A percentile compares a stretch with the other conserved stretches of the same genome.
Evolutionary conservation across 2,329 filamentous ascomycete species (phyloP).

Genomic region (Bimuria novae-zelandiae): DNA sequence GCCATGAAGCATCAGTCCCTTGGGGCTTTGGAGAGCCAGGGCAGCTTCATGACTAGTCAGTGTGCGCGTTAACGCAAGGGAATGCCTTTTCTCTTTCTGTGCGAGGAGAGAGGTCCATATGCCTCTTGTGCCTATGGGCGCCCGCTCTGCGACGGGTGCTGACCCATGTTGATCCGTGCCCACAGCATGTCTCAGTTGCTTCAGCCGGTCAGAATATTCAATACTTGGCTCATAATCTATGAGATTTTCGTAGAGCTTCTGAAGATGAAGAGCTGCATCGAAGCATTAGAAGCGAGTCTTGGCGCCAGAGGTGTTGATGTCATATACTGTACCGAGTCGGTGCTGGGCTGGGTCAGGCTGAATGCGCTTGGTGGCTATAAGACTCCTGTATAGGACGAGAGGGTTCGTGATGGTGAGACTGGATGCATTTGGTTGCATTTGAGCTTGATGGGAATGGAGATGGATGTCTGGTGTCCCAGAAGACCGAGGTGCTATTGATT

Average conservation of each 20-base stretch:
- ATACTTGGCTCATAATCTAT: constrained; percentile 77
- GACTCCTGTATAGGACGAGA: constrained; percentile 73
- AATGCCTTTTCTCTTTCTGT: constrained; percentile 57
- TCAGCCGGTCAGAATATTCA: constrained; percentile 70
- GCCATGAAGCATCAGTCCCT: constrained; percentile 76
- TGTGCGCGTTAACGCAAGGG: constrained; percentile 68
- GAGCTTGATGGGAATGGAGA: constrained; percentile 12
- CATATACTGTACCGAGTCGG: constrained; percentile 55
- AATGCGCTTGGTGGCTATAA: constrained; percentile 69
- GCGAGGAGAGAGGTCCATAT: constrained; percentile 62
- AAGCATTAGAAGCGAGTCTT: constrained; percentile 17
- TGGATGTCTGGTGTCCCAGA: constrained; percentile 12
- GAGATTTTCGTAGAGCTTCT: constrained; percentile 74
- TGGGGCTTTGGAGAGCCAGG: constrained; percentile 71
- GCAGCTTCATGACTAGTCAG: constrained; percentile 73
- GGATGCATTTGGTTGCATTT: constrained; percentile 43
- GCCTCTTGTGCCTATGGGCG: constrained; percentile 41
- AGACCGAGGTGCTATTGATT: constrained; percentile 26
- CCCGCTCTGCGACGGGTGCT: constrained; percentile 18
- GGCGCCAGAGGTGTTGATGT: constrained; percentile 39
- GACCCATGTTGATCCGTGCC: constrained; percentile 27
- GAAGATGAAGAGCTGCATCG: constrained; percentile 68
- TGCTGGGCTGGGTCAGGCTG: constrained; percentile 73
- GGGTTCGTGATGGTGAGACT: constrained; percentile 65
- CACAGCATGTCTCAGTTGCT: constrained; percentile 59